Percentiles rank a stretch among this genome's conserved stretches.
These are phyloP conservation scores for Fagopyrum tataricum DNA, from an alignment of 148 eudicot species.

Conservation along the genomic window DNA sequence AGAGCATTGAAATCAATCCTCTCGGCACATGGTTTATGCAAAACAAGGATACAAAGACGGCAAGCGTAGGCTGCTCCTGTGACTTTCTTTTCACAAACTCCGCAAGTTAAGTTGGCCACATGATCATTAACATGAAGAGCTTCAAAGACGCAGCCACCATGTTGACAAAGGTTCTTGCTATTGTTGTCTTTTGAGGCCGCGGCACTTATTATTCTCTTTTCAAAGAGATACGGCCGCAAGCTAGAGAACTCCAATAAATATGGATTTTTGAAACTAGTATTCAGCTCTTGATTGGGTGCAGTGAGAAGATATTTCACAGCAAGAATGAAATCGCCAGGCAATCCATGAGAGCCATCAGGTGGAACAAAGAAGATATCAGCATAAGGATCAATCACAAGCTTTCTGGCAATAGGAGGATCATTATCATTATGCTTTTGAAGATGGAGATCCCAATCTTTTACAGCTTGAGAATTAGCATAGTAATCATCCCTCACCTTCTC, in stretches of 20 bases:
- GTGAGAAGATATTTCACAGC: too few relatives aligned
- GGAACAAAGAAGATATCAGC: too few relatives aligned
- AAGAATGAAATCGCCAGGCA: too few relatives aligned
- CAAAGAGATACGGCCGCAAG: background rate
- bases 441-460: background rate
- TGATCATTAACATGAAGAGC: background rate
- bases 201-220: background rate
- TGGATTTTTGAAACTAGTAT: background rate
- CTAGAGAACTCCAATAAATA: background rate
- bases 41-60: background rate
- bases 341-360: too few relatives aligned
- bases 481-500: background rate
- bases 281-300: too few relatives aligned
- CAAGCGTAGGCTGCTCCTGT: background rate
- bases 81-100: background rate
- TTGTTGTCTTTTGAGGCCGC: background rate
- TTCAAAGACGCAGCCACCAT: background rate
- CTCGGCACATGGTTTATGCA: slow-evolving; percentile 1
- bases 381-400: too few relatives aligned
- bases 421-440: too few relatives aligned
- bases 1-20: slow-evolving; percentile 1
- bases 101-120: background rate
- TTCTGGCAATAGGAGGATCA: too few relatives aligned
- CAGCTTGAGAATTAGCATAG: background rate
- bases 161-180: background rate